phyloP scores from a whole-genome alignment of 2,329 filamentous ascomycete species.

The Ophiostoma triangulosporum region DNA sequence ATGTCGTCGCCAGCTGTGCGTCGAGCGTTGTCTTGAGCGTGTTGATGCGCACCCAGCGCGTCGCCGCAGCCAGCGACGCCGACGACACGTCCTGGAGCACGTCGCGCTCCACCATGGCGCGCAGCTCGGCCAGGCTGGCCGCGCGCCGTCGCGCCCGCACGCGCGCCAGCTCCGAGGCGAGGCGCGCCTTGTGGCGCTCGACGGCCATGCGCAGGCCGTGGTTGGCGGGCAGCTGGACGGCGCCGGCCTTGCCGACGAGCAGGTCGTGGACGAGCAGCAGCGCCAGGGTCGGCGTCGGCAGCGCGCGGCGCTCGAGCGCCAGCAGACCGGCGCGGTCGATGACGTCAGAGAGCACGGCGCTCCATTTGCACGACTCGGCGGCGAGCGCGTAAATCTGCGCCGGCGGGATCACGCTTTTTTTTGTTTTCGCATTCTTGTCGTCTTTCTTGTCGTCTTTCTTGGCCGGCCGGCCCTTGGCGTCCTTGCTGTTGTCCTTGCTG shows the following conservation, averaged over 20 bases:
- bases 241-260: slow-evolving; percentile 57
- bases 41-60: slow-evolving; percentile 89
- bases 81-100: slow-evolving; percentile 51
- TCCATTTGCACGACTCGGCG: slow-evolving; percentile 84
- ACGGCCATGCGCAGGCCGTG: slow-evolving; percentile 68
- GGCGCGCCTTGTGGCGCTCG: slow-evolving; percentile 66
- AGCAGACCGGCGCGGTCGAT: slow-evolving; percentile 69
- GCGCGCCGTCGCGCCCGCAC: slow-evolving; percentile 60
- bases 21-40: slow-evolving; percentile 57
- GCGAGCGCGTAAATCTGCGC: slow-evolving; percentile 80
- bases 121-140: slow-evolving; percentile 52
- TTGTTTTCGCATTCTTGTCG: neutral
- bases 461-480: neutral
- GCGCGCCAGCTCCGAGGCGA: slow-evolving; percentile 72
- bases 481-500: neutral
- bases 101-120: slow-evolving; percentile 47
- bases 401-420: slow-evolving; percentile 50
- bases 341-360: slow-evolving; percentile 71
- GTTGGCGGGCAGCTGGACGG: slow-evolving; percentile 60
- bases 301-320: slow-evolving; percentile 42
- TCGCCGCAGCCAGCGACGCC: slow-evolving; percentile 44
- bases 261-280: slow-evolving; percentile 79
- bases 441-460: neutral
- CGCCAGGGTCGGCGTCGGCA: slow-evolving; percentile 71
- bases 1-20: slow-evolving; percentile 61